A percentile compares a stretch with the other conserved stretches of the same genome.
These are phyloP conservation scores for Litsea cubeba DNA, from an alignment of 164 flowering plant genomes.

Conservation along the genomic window DNA sequence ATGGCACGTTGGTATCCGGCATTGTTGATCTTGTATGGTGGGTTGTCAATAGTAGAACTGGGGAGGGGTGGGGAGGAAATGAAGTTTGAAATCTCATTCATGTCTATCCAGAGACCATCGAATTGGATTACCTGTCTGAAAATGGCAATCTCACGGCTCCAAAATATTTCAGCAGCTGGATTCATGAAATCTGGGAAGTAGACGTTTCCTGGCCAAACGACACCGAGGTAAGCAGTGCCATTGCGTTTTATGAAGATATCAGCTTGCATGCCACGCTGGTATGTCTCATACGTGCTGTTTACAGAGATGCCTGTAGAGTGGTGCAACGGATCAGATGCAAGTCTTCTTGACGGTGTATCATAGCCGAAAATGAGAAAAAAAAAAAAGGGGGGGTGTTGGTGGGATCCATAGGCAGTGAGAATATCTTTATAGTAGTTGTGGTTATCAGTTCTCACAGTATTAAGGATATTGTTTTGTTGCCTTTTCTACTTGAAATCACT, in stretches of 20 bases:
- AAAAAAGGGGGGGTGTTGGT: background rate
- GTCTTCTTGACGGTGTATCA: background rate
- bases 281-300: slow-evolving; percentile 54
- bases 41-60: slow-evolving; percentile 53
- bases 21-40: slow-evolving; percentile 70
- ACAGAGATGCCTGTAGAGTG: slow-evolving; percentile 48
- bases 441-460: too few species aligned
- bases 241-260: slow-evolving; percentile 54
- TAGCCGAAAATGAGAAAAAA: background rate
- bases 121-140: slow-evolving; percentile 48
- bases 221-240: slow-evolving; percentile 52
- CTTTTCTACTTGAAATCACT: background rate
- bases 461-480: background rate
- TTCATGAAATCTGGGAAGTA: slow-evolving; percentile 76
- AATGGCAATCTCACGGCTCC: slow-evolving; percentile 54
- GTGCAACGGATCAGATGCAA: background rate
- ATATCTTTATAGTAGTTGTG: background rate
- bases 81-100: slow-evolving; percentile 84
- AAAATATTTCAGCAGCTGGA: slow-evolving; percentile 32
- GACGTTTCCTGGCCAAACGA: slow-evolving; percentile 78
- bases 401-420: background rate
- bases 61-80: slow-evolving; percentile 33
- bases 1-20: slow-evolving; percentile 38
- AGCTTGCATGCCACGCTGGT: slow-evolving; percentile 53
- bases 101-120: slow-evolving; percentile 92